A percentile compares a stretch with the other conserved stretches of the same genome.
phyloP scores from a whole-genome alignment of 306 rosid genomes.

The Nissolia schottii region DNA sequence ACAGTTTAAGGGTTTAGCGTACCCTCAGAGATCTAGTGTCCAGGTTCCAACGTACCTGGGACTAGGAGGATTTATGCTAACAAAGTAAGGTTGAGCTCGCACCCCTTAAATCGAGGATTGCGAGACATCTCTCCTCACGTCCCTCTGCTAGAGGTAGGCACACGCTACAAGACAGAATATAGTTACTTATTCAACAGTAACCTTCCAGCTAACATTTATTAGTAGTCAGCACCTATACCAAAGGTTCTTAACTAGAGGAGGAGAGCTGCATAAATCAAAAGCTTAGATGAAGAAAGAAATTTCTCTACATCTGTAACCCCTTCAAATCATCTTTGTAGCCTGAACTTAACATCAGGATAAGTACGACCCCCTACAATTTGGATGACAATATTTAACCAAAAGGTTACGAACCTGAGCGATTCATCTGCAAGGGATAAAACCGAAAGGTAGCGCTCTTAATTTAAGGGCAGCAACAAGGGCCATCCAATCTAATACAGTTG shows the following conservation, averaged over 20 bases:
- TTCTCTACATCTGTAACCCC: conserved; percentile 15
- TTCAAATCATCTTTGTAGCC: conserved; percentile 21
- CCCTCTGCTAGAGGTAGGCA: no score
- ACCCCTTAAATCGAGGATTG: no score
- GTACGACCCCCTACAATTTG: conserved; percentile 28
- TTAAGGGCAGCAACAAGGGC: not conserved
- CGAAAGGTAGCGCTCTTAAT: conserved; percentile 2
- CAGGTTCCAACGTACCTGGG: no score
- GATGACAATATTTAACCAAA: conserved; percentile 13
- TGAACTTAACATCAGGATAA: conserved; percentile 15
- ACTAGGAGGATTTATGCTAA: no score
- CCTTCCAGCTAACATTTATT: no score
- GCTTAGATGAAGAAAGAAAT: conserved; percentile 24
- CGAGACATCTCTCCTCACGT: no score
- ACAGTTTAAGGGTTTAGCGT: no score
- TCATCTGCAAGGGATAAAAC: conserved; percentile 40
- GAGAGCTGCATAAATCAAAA: conserved; percentile 14
- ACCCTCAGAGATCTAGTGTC: no score
- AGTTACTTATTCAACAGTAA: no score
- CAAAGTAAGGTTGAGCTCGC: no score
- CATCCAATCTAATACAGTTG: not conserved
- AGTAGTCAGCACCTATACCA: no score
- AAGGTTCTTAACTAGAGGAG: conserved; percentile 11
- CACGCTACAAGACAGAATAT: no score
- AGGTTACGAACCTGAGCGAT: conserved; percentile 15